Evolutionary conservation across 441 rosid genomes (phyloP).

Genomic region (Jatropha podagrica): DNA sequence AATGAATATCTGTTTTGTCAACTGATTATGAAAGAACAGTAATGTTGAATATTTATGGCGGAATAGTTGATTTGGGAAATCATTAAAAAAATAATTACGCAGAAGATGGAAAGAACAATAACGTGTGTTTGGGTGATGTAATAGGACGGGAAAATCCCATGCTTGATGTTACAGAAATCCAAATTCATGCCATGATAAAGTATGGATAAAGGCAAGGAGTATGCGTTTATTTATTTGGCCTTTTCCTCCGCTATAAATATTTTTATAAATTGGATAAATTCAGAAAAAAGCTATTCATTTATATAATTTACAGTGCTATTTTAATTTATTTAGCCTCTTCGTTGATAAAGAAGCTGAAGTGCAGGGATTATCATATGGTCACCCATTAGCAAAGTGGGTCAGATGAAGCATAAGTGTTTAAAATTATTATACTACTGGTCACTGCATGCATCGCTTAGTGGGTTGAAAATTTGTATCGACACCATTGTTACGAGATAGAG

Average conservation of each 20-base stretch:
- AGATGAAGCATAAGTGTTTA: no score
- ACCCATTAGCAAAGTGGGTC: neutral
- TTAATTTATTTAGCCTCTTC: no score
- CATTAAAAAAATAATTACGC: neutral
- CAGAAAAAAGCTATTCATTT: no score
- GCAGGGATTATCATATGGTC: neutral
- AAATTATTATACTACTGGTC: no score
- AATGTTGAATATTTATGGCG: neutral
- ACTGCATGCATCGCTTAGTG: neutral
- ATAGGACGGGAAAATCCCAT: neutral
- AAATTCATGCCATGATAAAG: neutral
- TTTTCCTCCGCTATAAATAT: no score
- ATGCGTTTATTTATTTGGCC: neutral
- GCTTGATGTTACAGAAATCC: neutral
- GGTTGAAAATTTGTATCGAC: neutral
- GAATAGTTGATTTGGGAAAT: neutral
- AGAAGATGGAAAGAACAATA: neutral
- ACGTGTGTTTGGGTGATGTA: neutral
- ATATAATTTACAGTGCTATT: no score
- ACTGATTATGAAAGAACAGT: neutral
- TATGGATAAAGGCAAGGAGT: no score
- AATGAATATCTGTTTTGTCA: neutral
- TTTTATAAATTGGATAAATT: no score
- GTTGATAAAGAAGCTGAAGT: no score
- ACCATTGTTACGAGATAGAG: neutral